phyloP scores from a whole-genome alignment of 1,284 basidiomycete species.

The Paramarasmius palmivorus region DNA sequence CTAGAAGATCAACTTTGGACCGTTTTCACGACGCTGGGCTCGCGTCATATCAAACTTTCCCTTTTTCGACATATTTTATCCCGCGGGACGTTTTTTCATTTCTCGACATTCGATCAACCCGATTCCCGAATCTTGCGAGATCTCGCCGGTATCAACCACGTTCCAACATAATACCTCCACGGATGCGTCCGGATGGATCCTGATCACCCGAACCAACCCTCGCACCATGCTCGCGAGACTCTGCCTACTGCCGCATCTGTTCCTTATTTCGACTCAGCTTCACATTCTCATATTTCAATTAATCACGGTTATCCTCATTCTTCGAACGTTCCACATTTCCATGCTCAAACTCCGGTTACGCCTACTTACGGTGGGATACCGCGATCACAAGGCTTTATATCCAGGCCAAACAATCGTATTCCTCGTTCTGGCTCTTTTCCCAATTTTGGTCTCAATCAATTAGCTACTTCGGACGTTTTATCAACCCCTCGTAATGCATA shows the following conservation, averaged over 20 bases:
- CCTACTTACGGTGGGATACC: too few relatives aligned
- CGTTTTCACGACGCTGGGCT: not conserved
- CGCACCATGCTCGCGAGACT: not conserved
- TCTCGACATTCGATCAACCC: not conserved
- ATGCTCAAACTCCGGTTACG: not conserved
- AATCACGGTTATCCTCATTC: not conserved
- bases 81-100: not conserved
- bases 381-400: too few relatives aligned
- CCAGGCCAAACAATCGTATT: too few relatives aligned
- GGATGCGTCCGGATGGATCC: not conserved
- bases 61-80: not conserved
- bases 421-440: too few relatives aligned
- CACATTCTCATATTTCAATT: not conserved
- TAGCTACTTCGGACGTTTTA: too few relatives aligned
- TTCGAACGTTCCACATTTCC: not conserved
- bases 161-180: not conserved
- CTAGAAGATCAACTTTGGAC: not conserved
- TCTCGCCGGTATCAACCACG: too few relatives aligned
- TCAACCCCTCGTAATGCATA: too few relatives aligned
- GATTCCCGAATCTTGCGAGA: too few relatives aligned
- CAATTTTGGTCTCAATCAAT: too few relatives aligned
- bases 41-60: not conserved
- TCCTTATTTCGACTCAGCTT: not conserved
- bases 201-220: not conserved
- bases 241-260: not conserved